Percentiles rank a stretch among this genome's conserved stretches.
Evolutionary conservation across 129 eudicot genomes (phyloP).

Genomic region (Pulicaria dysenterica): DNA sequence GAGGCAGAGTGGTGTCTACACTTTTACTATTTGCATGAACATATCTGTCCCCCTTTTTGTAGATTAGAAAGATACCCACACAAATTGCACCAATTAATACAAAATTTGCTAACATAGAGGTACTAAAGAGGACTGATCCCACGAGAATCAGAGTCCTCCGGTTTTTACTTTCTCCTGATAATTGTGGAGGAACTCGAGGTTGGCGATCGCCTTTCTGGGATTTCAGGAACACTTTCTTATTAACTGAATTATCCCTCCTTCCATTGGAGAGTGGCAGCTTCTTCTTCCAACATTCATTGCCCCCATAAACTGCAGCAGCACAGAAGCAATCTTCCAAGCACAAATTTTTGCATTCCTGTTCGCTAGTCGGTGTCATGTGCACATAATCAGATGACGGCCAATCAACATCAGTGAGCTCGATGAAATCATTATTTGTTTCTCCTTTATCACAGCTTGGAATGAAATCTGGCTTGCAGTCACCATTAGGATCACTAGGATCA

Average conservation of each 20-base stretch:
- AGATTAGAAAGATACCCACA: constrained; percentile 35
- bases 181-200: not conserved
- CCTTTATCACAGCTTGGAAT: constrained; percentile 36
- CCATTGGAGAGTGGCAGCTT: constrained; percentile 43
- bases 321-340: constrained; percentile 62
- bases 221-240: constrained; percentile 42
- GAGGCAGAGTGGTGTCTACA: constrained; percentile 24
- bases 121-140: constrained; percentile 42
- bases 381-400: constrained; percentile 52
- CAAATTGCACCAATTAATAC: constrained; percentile 31
- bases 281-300: constrained; percentile 52
- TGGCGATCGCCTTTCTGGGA: constrained; percentile 18
- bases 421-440: constrained; percentile 3
- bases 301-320: constrained; percentile 40
- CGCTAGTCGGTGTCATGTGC: constrained; percentile 23
- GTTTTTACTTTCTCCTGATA: not conserved
- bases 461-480: constrained; percentile 52
- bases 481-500: constrained; percentile 41
- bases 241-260: constrained; percentile 10
- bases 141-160: constrained; percentile 28
- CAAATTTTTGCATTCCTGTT: constrained; percentile 39
- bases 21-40: not conserved
- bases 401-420: constrained; percentile 31
- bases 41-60: constrained; percentile 8
- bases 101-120: constrained; percentile 31